These are phyloP conservation scores for Phytophthora constricta DNA, from an alignment of 352 stramenopile species.

Conservation along the genomic window DNA sequence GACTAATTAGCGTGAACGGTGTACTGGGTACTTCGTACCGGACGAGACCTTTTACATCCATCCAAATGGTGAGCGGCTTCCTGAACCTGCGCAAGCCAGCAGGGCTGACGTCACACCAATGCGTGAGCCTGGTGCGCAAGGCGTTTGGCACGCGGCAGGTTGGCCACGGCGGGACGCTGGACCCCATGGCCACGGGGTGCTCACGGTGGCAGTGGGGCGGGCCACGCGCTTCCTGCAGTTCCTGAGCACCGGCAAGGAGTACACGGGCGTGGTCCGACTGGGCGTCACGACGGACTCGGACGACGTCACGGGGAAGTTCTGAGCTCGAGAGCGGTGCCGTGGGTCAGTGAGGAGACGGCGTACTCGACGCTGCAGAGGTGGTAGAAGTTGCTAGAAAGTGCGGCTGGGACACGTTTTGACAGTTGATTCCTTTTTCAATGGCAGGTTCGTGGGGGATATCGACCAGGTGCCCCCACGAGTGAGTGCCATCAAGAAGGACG, in stretches of 20 bases:
- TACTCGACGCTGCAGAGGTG: constrained; percentile 55
- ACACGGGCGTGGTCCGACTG: constrained; percentile 74
- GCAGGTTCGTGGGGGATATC: constrained; percentile 78
- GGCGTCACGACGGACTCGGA: constrained; percentile 83
- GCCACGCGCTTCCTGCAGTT: constrained; percentile 88
- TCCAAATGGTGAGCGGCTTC: constrained; percentile 60
- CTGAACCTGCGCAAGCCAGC: constrained; percentile 82
- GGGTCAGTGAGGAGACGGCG: constrained; percentile 54
- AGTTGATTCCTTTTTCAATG: background rate
- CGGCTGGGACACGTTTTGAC: constrained; percentile 1
- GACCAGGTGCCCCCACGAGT: constrained; percentile 80
- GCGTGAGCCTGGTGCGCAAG: constrained; percentile 70
- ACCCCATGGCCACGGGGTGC: constrained; percentile 90
- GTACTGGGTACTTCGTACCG: too few relatives aligned
- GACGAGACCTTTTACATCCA: too few relatives aligned
- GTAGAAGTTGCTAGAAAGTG: background rate
- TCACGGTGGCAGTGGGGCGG: constrained; percentile 79
- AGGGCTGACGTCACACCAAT: constrained; percentile 82
- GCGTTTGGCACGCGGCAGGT: constrained; percentile 78
- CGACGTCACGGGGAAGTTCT: constrained; percentile 80
- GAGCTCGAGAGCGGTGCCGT: constrained; percentile 57
- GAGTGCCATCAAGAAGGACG: constrained; percentile 83
- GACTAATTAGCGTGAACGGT: too few relatives aligned
- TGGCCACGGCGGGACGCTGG: constrained; percentile 85
- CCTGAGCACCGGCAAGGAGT: constrained; percentile 76